Conservation (phyloP, 805 yeast genomes). For the Yamadazyma olivae region DNA sequence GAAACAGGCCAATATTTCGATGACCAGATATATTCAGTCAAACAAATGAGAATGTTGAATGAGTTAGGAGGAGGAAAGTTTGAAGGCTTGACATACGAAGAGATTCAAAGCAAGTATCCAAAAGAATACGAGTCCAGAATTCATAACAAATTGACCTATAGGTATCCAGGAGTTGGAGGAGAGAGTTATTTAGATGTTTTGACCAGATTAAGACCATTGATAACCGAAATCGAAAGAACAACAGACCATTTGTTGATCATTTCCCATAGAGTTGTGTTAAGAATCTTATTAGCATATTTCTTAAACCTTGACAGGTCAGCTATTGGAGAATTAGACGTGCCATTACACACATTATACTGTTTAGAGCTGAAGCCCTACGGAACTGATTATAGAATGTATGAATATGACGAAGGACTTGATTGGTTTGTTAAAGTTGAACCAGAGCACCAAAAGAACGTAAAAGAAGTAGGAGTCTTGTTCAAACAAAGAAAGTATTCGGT, state of each 20-base stretch:
- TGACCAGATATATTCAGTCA: constrained; percentile 69
- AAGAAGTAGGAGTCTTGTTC: constrained; percentile 68
- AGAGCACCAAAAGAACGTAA: constrained; percentile 56
- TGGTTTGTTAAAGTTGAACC: constrained; percentile 70
- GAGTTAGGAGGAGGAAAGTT: constrained; percentile 91
- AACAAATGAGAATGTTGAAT: constrained; percentile 89
- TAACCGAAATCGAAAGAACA: constrained; percentile 89
- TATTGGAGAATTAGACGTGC: constrained; percentile 88
- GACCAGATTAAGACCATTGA: constrained; percentile 82
- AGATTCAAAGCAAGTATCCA: constrained; percentile 70
- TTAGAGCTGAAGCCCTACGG: constrained; percentile 95
- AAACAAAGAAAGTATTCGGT: constrained; percentile 70
- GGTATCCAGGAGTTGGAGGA: constrained; percentile 98
- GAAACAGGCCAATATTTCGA: constrained; percentile 78
- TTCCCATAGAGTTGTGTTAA: constrained; percentile 87
- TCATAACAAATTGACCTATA: constrained; percentile 72
- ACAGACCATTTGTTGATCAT: constrained; percentile 80
- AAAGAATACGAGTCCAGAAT: constrained; percentile 76
- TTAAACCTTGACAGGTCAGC: constrained; percentile 76
- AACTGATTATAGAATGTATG: constrained; percentile 87
- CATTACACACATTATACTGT: constrained; percentile 85
- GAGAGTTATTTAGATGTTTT: constrained; percentile 94
- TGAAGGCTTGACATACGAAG: constrained; percentile 90
- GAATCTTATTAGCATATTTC: constrained; percentile 85
- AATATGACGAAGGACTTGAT: constrained; percentile 74